phyloP scores from a whole-genome alignment of 2,329 filamentous ascomycete species.

The Gyromitra esculenta region DNA sequence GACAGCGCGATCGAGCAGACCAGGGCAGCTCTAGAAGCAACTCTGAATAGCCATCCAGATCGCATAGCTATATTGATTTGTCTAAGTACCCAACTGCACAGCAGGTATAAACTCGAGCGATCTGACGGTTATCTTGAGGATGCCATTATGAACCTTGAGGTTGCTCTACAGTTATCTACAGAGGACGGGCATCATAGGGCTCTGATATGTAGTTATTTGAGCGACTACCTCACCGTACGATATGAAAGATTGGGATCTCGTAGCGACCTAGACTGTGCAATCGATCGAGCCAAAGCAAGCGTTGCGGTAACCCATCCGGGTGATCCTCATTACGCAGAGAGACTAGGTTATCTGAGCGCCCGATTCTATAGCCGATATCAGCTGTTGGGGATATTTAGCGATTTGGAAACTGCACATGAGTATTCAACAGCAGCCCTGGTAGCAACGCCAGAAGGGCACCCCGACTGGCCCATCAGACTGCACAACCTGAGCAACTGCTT shows the following conservation, averaged over 20 bases:
- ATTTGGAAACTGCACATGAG: neutral
- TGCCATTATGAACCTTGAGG: neutral
- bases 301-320: neutral
- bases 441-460: neutral
- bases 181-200: neutral
- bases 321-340: neutral
- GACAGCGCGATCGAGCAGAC: neutral
- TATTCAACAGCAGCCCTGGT: neutral
- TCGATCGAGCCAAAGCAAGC: neutral
- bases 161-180: neutral
- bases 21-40: neutral
- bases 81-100: neutral
- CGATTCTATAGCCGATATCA: neutral
- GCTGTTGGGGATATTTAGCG: neutral
- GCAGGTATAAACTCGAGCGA: neutral
- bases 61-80: neutral
- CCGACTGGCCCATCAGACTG: neutral
- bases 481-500: neutral
- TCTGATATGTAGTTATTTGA: no score
- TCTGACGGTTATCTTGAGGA: neutral
- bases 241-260: neutral
- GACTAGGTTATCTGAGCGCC: neutral
- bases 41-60: neutral
- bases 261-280: conserved; percentile 39
- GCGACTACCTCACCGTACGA: no score